These are phyloP conservation scores for Salix dunnii DNA, from an alignment of 345 rosid genomes.

Conservation along the genomic window DNA sequence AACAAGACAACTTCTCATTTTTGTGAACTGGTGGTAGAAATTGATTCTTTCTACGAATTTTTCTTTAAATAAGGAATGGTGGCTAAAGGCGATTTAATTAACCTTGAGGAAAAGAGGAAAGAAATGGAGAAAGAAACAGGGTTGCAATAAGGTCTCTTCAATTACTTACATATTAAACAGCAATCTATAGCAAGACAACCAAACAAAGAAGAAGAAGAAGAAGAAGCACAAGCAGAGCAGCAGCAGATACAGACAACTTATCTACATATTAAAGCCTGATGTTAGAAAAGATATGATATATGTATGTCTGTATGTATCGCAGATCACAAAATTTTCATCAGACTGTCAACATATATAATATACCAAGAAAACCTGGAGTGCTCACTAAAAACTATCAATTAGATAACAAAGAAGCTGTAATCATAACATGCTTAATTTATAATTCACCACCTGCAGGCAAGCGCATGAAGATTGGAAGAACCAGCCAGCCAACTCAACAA, in stretches of 20 bases:
- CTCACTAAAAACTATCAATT: no score
- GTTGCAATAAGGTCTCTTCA: background rate
- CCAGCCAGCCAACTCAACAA: no score
- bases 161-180: background rate
- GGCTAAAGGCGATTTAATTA: background rate
- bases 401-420: background rate
- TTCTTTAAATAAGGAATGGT: background rate
- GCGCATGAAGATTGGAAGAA: background rate
- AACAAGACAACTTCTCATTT: no score
- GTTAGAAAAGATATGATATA: no score
- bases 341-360: no score
- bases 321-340: no score
- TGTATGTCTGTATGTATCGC: no score
- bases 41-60: no score
- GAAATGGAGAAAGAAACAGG: background rate
- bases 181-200: background rate
- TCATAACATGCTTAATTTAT: background rate
- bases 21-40: no score
- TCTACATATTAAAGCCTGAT: background rate
- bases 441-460: background rate
- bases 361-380: no score
- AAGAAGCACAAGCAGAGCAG: no score
- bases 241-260: background rate
- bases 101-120: background rate
- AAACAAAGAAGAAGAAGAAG: background rate